Percentiles rank a stretch among this genome's conserved stretches.
These are phyloP conservation scores for Tranzscheliella williamsii DNA, from an alignment of 1,284 basidiomycete species.

Conservation along the genomic window DNA sequence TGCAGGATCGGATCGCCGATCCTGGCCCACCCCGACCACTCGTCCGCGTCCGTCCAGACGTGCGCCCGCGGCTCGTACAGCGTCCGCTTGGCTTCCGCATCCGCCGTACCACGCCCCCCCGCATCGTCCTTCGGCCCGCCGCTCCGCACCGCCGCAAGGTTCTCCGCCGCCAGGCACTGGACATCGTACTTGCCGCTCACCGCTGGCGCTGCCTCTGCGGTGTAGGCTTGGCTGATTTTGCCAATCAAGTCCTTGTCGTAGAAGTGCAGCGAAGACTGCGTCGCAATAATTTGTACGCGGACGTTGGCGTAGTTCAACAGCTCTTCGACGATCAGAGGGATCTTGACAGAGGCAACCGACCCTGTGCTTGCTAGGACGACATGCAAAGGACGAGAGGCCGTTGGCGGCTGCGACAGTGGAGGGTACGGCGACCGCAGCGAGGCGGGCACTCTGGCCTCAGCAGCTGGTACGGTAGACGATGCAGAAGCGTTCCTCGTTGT, in stretches of 20 bases:
- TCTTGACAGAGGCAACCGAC: constrained; percentile 91
- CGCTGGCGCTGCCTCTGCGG: too few relatives aligned
- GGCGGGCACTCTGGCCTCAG: constrained; percentile 16
- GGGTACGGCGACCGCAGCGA: constrained; percentile 52
- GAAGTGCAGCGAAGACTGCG: constrained; percentile 77
- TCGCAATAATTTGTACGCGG: constrained; percentile 81
- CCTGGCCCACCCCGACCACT: constrained; percentile 75
- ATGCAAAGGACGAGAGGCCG: constrained; percentile 62
- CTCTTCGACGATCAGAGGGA: constrained; percentile 80
- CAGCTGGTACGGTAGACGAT: too few relatives aligned
- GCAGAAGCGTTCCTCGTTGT: too few relatives aligned
- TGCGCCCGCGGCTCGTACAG: constrained; percentile 61
- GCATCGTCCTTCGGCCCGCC: background rate
- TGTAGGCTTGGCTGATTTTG: background rate
- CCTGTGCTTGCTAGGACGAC: constrained; percentile 85
- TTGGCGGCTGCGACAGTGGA: constrained; percentile 36
- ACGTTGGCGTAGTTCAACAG: constrained; percentile 73
- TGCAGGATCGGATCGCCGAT: constrained; percentile 92
- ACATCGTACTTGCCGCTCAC: constrained; percentile 5
- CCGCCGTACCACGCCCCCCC: background rate
- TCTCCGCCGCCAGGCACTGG: constrained; percentile 32
- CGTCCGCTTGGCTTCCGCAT: background rate
- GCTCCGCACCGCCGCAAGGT: constrained; percentile 21
- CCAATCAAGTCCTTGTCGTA: constrained; percentile 66
- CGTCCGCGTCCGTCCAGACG: constrained; percentile 88